These are phyloP conservation scores for Hypoxylon sp. DNA, from an alignment of 2,329 filamentous ascomycete species.

Conservation along the genomic window DNA sequence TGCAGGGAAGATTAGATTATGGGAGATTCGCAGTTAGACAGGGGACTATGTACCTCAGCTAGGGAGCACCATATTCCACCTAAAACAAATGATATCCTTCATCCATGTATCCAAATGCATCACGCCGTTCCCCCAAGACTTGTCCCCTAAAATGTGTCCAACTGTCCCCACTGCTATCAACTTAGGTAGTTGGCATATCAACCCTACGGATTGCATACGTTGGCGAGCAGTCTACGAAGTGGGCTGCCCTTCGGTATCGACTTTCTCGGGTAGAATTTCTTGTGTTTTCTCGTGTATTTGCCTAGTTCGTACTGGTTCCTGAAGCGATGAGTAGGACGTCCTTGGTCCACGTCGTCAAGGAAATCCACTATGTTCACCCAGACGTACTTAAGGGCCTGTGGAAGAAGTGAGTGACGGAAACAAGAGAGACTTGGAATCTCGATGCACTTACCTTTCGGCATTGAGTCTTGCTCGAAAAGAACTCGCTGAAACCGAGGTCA, in stretches of 20 bases:
- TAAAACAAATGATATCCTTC: conserved; percentile 13
- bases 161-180: not conserved
- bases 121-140: not conserved
- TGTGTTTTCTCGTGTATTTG: conserved; percentile 47
- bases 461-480: conserved; percentile 54
- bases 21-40: conserved; percentile 79
- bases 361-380: conserved; percentile 62
- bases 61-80: conserved; percentile 8
- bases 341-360: conserved; percentile 47
- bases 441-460: conserved; percentile 53
- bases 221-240: conserved; percentile 38
- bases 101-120: too few relatives aligned
- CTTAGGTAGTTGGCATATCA: too few relatives aligned
- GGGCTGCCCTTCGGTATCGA: conserved; percentile 53
- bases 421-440: not conserved
- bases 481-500: conserved; percentile 52
- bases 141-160: not conserved
- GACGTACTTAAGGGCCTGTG: conserved; percentile 52
- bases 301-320: conserved; percentile 45
- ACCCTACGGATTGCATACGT: not conserved
- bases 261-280: conserved; percentile 57
- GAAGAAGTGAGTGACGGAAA: not conserved
- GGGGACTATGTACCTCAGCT: too few relatives aligned
- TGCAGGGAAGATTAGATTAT: conserved; percentile 84
- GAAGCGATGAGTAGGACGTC: conserved; percentile 47